These are phyloP conservation scores for grape (Vitis vinifera) DNA, from an alignment of 164 flowering plant genomes.

Conservation along the genomic window ASM3070453v1 NC_081818.1:24385001-24385500, in stretches of 20 bases:
- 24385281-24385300: not conserved
- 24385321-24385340: no score
- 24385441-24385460: no score
- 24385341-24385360: no score
- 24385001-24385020: not conserved
- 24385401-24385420: no score
- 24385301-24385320: not conserved
- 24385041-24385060: conserved; percentile 3
- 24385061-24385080: conserved; percentile 6
- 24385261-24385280: not conserved
- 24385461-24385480: no score
- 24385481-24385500: not conserved
- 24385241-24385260: not conserved
- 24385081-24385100: not conserved
- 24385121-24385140: conserved; percentile 13
- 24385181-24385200: not conserved
- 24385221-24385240: not conserved
- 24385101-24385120: conserved; percentile 14
- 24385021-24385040: conserved; percentile 3
- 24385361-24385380: no score
- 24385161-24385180: conserved; percentile 5
- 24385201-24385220: not conserved
- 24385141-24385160: conserved; percentile 21
- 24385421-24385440: no score
- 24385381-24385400: no score